Base-by-base conservation (phyloP, 352 stramenopile genomes). In the Phytophthora pistaciae region DNA sequence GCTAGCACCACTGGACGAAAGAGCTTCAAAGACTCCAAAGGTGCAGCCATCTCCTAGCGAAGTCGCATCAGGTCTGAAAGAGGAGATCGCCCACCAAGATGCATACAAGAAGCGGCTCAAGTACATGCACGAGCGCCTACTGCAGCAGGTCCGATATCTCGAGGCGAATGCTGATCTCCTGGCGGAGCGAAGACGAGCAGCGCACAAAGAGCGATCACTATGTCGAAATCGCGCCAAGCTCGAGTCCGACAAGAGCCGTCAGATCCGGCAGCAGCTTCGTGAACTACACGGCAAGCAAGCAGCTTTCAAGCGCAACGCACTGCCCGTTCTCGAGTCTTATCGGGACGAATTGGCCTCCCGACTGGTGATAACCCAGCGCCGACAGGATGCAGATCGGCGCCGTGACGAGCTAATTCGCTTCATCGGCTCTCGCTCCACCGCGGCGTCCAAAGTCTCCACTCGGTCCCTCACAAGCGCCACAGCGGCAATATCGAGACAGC, bases 21-120 rank as follows among this genome's bases (percentile, higher is more conserved):
- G 16, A 33, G 16, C 29, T 27, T 27, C 14, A 23, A 56, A 16
- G 56, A 55, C 23, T 18, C 44, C 62, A 36, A 75, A 78, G 18
- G 3, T 29, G 53, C 50, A 40, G 25, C 11, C 25, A 46, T 1
- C 20, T 6, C 21, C 27, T 7, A 53, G 11, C 20, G 21, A 74
- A 10, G 27, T 60, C 9, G 58, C 78, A 0, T 55, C 59, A 1
- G 55, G 48, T 29, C 67, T 91, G 31, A 77, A 85, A 66, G 62
- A 87, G 16, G 67, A 92, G 44, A 76, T 85, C 21, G 73, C 66
- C 2, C 80, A 74, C 20, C 75, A 83, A 38, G 81, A 87, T 6
- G 64, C 72, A 18, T 92, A 91, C 79, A 87, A 86, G 58, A 88
- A 88, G 70, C 77, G 77, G 33, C 61, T 92, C 13, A 66, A 66